Base-by-base conservation (phyloP, 2,329 filamentous ascomycete species). In the Aspergillus sp. region DNA sequence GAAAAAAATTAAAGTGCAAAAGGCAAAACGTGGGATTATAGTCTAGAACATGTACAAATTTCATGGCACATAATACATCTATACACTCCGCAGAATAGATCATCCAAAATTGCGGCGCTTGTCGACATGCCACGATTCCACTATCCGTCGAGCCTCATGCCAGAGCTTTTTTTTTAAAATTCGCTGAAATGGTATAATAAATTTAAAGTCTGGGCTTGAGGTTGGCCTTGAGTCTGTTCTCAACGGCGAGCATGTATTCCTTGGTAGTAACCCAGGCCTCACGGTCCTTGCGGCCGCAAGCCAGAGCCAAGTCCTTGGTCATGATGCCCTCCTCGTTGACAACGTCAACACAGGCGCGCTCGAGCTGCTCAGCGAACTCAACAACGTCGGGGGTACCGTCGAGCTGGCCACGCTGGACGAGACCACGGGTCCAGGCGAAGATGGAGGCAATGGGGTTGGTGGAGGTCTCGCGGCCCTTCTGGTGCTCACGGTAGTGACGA, bases 361-460 rank as follows among this genome's bases (percentile, higher is more conserved):
- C 93, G 43, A 98, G 81, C 63, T 79, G 81, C 76, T 97, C 88
- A 46, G 91, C 93, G 62, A 95, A 98, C 40, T 87, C 80, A 47
- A 95, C 82, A 27, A 98, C 77, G 55, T 96, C 90, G 28, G 90
- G 90, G n/a, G 90, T 96, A 42, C 82, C 75, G 71, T 98, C 93
- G 54, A 98, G 82, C 74, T 88, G 86, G 59, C 93, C 93, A 60
- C 93, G 88, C 79, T 96, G 93, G 58, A 88, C 75, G 38, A 98
- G 82, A 61, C 93, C 93, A 47, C 93, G 86, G 48, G 93, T 97
- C 93, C 93, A 98, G 62, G 93, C 93, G 70, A 97, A 98, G 76
- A 98, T 97, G 67, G 89, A 95, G 51, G 93, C 93, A 61, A 97
- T 97, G 49, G 93, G 93, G 83, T 98, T 97, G 57, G 93, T 98